Evolutionary conservation across 495 filamentous ascomycete genomes (phyloP).

Genomic region (Aspergillus egyptiacus): DNA sequence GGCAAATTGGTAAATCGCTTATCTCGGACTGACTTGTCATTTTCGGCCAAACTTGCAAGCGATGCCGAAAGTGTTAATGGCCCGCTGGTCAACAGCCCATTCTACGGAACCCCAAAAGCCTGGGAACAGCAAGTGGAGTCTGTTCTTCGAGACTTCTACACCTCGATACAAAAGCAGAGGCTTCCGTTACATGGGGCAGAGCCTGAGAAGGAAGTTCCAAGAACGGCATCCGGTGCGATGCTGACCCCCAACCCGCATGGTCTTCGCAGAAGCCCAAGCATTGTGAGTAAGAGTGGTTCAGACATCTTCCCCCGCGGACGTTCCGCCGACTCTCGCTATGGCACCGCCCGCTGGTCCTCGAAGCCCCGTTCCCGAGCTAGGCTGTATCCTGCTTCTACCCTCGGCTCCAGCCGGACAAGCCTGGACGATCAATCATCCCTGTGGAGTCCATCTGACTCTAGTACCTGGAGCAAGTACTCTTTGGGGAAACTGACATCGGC

Average conservation of each 20-base stretch:
- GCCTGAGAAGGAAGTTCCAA: constrained; percentile 35
- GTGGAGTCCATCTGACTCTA: constrained; percentile 84
- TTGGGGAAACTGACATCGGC: constrained; percentile 83
- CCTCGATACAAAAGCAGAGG: constrained; percentile 75
- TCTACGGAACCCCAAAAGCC: constrained; percentile 66
- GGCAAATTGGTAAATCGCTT: constrained; percentile 25
- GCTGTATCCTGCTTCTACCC: constrained; percentile 68
- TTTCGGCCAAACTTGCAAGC: constrained; percentile 26
- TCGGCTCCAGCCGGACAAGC: constrained; percentile 90
- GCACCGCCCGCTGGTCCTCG: constrained; percentile 67
- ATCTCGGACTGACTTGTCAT: constrained; percentile 22
- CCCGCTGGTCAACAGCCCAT: constrained; percentile 73
- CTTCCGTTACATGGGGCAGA: constrained; percentile 74
- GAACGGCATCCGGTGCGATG: constrained; percentile 41
- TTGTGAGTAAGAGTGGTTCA: constrained; percentile 82
- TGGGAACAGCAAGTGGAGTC: constrained; percentile 90
- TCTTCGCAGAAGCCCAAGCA: constrained; percentile 81
- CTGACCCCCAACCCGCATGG: constrained; percentile 44
- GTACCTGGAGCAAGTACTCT: constrained; percentile 93
- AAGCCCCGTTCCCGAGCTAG: constrained; percentile 82
- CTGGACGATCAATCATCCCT: constrained; percentile 85
- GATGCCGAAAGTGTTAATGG: constrained; percentile 34
- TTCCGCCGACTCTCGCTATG: constrained; percentile 58
- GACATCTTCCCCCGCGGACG: constrained; percentile 69
- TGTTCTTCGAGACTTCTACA: constrained; percentile 88